phyloP scores from a whole-genome alignment of 106 monocot genomes.

The Dioscorea alata region DNA sequence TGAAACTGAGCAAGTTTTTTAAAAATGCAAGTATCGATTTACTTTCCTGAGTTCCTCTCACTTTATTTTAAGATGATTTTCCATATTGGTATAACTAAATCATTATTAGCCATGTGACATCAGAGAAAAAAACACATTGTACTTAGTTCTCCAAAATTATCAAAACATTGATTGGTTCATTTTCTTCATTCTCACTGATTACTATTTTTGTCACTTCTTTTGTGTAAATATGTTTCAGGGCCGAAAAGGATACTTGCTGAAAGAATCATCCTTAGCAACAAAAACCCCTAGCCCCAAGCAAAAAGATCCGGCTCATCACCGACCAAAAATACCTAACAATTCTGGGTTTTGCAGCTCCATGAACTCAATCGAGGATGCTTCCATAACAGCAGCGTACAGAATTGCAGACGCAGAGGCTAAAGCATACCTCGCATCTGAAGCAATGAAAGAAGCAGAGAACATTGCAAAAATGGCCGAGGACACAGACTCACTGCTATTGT shows the following conservation, averaged over 20 bases:
- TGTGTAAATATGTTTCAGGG: slow-evolving; percentile 27
- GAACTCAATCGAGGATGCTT: slow-evolving; percentile 31
- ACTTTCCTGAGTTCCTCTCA: too few relatives aligned
- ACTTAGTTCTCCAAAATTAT: too few relatives aligned
- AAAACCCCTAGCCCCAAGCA: slow-evolving; percentile 61
- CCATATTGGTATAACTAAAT: too few relatives aligned
- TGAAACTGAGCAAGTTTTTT: too few relatives aligned
- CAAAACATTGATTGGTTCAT: too few relatives aligned
- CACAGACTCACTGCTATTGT: slow-evolving; percentile 44
- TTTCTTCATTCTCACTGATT: too few relatives aligned
- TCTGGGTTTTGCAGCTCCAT: slow-evolving; percentile 4
- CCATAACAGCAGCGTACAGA: slow-evolving; percentile 47
- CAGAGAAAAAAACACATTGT: too few relatives aligned
- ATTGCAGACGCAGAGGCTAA: slow-evolving; percentile 89
- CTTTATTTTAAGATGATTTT: too few relatives aligned
- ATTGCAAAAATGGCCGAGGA: slow-evolving; percentile 73
- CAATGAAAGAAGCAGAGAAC: slow-evolving; percentile 71
- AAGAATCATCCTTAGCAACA: slow-evolving; percentile 41
- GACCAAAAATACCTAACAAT: slow-evolving; percentile 15
- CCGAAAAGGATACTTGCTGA: slow-evolving; percentile 54
- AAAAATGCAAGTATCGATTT: too few relatives aligned
- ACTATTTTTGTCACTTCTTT: too few relatives aligned
- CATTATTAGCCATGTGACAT: too few relatives aligned
- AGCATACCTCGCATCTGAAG: slow-evolving; percentile 68
- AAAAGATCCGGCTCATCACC: slow-evolving; percentile 38